Evolutionary conservation across 176 grass and related monocot species (phyloP).

Genomic region (Triticum monococcum): DNA sequence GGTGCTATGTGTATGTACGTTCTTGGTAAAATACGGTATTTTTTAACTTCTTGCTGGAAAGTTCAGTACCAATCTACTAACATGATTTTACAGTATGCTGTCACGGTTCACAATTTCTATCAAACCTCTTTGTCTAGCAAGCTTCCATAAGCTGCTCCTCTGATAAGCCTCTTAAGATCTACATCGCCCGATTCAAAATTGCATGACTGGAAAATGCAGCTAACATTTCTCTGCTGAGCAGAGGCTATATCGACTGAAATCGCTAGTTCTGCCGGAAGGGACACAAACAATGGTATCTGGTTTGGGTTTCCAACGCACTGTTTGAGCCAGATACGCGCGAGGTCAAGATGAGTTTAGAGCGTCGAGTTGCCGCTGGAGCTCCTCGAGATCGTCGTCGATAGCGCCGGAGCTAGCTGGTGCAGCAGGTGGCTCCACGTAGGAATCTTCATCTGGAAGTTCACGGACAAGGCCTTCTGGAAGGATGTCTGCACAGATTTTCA

Average conservation of each 20-base stretch:
- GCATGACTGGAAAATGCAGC: not conserved
- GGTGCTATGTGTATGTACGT: too few species aligned
- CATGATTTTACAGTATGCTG: not conserved
- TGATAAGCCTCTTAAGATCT: not conserved
- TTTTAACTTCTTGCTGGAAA: too few species aligned
- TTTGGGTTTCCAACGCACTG: not conserved
- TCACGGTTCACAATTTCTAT: not conserved
- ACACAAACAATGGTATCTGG: not conserved
- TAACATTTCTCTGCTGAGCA: not conserved
- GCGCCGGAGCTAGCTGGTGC: slow-evolving; percentile 12
- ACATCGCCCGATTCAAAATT: not conserved
- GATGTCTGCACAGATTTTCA: slow-evolving; percentile 44
- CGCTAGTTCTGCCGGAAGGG: not conserved
- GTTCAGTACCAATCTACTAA: too few species aligned
- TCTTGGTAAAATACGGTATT: too few species aligned
- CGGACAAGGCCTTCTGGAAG: slow-evolving; percentile 90
- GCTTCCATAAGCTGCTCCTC: too few species aligned
- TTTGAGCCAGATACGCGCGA: not conserved
- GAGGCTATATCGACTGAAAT: not conserved
- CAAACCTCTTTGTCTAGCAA: not conserved
- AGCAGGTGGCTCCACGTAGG: slow-evolving; percentile 30
- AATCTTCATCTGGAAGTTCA: slow-evolving; percentile 85
- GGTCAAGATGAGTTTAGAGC: slow-evolving; percentile 39
- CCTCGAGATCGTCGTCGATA: slow-evolving; percentile 73
- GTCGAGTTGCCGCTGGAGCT: slow-evolving; percentile 88